These are phyloP conservation scores for Skeletonema costatum DNA, from an alignment of 108 stramenopile species.

Conservation along the genomic window DNA sequence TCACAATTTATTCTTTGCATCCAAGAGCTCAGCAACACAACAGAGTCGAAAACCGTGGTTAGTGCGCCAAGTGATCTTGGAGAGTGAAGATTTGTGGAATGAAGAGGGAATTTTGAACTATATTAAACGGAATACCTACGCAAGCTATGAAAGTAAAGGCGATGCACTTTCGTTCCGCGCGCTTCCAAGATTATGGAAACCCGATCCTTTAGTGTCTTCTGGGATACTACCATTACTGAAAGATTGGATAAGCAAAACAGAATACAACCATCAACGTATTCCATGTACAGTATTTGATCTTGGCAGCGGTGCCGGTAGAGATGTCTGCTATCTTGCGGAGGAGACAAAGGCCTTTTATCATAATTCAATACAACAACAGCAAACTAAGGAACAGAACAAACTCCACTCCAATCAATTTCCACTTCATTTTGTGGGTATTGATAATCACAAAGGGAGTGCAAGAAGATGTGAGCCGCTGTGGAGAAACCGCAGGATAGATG, in stretches of 20 bases:
- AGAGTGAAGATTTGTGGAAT: conserved; percentile 35
- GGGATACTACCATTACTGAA: conserved; percentile 55
- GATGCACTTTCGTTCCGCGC: conserved; percentile 18
- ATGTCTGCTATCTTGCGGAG: conserved; percentile 83
- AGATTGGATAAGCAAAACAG: conserved; percentile 13
- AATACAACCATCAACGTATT: background rate
- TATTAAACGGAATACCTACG: background rate
- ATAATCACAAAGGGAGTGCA: conserved; percentile 77
- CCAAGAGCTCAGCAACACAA: conserved; percentile 34
- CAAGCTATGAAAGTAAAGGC: background rate
- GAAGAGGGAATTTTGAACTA: conserved; percentile 15
- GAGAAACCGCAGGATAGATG: conserved; percentile 58
- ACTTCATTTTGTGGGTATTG: conserved; percentile 61
- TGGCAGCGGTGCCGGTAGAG: conserved; percentile 80
- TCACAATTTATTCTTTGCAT: conserved; percentile 44
- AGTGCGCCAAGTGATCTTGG: conserved; percentile 51
- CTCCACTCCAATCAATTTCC: background rate
- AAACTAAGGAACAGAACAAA: background rate
- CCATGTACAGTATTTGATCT: conserved; percentile 65
- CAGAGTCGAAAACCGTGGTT: conserved; percentile 64
- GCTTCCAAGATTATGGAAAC: conserved; percentile 77
- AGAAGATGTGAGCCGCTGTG: conserved; percentile 56
- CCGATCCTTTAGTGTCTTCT: conserved; percentile 68
- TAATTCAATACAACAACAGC: conserved; percentile 1
- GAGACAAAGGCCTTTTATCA: conserved; percentile 49